These are phyloP conservation scores for Kockiozyma suomiensis DNA, from an alignment of 805 yeast species.

Conservation along the genomic window DNA sequence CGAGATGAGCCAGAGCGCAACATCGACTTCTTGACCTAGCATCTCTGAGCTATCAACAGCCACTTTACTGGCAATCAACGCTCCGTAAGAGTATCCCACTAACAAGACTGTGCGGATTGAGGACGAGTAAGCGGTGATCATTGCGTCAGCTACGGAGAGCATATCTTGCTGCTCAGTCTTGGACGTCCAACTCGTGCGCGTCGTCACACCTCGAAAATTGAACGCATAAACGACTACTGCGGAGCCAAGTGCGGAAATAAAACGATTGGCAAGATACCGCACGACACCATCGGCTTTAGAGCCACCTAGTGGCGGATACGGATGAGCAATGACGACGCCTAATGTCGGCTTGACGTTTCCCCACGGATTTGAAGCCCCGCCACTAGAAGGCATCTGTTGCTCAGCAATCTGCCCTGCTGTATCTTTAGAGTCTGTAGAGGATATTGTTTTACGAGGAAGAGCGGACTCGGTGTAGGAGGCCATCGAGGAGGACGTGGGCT, in stretches of 20 bases:
- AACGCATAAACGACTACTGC: constrained; percentile 27
- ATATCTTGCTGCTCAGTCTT: constrained; percentile 22
- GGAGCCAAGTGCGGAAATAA: constrained; percentile 3
- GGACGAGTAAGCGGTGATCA: constrained; percentile 8
- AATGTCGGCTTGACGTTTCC: constrained; percentile 16
- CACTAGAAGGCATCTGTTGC: neutral
- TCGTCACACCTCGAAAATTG: constrained; percentile 32
- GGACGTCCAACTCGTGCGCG: constrained; percentile 28
- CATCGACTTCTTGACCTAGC: constrained; percentile 5
- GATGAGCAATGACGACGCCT: constrained; percentile 32
- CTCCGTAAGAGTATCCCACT: constrained; percentile 31
- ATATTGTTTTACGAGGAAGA: neutral
- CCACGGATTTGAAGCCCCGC: constrained; percentile 11
- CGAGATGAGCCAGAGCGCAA: constrained; percentile 21
- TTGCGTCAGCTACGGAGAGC: constrained; percentile 12
- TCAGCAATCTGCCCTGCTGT: neutral
- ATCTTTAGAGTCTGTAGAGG: constrained; percentile 5
- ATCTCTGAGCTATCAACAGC: constrained; percentile 7
- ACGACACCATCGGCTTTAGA: constrained; percentile 27
- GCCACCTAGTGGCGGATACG: constrained; percentile 33
- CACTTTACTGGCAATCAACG: constrained; percentile 19
- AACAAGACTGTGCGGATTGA: constrained; percentile 19
- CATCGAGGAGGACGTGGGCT: neutral
- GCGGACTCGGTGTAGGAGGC: constrained; percentile 9
- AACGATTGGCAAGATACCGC: constrained; percentile 17